These are phyloP conservation scores for Cercospora nicotianae DNA, from an alignment of 2,329 filamentous ascomycete genomes.

Conservation along the genomic window DNA sequence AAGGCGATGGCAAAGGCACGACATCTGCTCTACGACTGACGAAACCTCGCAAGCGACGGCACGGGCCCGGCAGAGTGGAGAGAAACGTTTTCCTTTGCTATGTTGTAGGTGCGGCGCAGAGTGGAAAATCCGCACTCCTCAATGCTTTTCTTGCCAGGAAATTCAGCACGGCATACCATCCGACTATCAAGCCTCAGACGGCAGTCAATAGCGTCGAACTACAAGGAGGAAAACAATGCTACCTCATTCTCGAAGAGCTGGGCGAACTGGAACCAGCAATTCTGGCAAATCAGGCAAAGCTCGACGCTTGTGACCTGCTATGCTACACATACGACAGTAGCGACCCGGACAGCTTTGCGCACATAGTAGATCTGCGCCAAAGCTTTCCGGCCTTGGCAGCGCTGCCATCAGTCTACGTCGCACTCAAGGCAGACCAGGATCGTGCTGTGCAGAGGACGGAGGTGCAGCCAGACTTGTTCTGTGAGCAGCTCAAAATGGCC, in stretches of 20 bases:
- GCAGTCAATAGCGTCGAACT: slow-evolving; percentile 97
- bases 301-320: slow-evolving; percentile 89
- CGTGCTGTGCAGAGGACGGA: slow-evolving; percentile 95
- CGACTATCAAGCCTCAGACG: slow-evolving; percentile 90
- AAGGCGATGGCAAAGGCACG: slow-evolving; percentile 69
- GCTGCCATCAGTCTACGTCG: slow-evolving; percentile 88
- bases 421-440: slow-evolving; percentile 91
- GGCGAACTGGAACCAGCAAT: slow-evolving; percentile 95
- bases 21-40: slow-evolving; percentile 90
- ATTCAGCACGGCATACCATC: slow-evolving; percentile 79
- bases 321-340: slow-evolving; percentile 97
- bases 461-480: slow-evolving; percentile 89
- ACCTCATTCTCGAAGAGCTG: slow-evolving; percentile 91
- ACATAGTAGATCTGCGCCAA: slow-evolving; percentile 78
- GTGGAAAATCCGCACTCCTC: slow-evolving; percentile 87
- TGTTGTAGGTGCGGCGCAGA: slow-evolving; percentile 78
- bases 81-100: slow-evolving; percentile 95
- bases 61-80: slow-evolving; percentile 79
- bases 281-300: slow-evolving; percentile 83
- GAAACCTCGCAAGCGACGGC: slow-evolving; percentile 81
- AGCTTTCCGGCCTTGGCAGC: slow-evolving; percentile 81
- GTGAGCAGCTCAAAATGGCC: slow-evolving; percentile 78
- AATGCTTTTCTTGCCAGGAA: slow-evolving; percentile 89
- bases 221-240: slow-evolving; percentile 93
- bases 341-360: slow-evolving; percentile 91